phyloP scores from a whole-genome alignment of 75 land plant species.

The Adiantum capillusveneris region DNA sequence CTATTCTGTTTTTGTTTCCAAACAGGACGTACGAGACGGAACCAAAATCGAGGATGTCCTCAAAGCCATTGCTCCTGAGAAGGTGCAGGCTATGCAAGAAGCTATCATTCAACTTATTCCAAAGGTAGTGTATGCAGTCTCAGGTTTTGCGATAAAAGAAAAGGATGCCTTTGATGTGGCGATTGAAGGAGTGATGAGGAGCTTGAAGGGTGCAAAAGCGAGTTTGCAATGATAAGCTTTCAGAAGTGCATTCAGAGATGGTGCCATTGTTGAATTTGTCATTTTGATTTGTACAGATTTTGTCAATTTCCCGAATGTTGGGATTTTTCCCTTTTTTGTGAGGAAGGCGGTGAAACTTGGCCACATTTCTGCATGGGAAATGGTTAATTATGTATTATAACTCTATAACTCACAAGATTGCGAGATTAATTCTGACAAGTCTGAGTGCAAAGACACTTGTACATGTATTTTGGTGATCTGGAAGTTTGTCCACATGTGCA shows the following conservation, averaged over 20 bases:
- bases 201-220: constrained; percentile 11
- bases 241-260: background rate
- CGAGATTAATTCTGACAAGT: too few relatives aligned
- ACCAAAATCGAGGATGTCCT: constrained; percentile 29
- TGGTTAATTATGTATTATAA: too few relatives aligned
- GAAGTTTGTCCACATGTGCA: too few relatives aligned
- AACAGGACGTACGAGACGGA: constrained; percentile 36
- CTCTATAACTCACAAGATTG: too few relatives aligned
- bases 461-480: too few relatives aligned
- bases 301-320: too few relatives aligned
- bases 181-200: constrained; percentile 54
- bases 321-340: too few relatives aligned
- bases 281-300: too few relatives aligned
- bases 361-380: too few relatives aligned
- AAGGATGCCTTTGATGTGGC: constrained; percentile 70
- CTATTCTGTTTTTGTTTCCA: constrained; percentile 65
- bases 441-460: too few relatives aligned
- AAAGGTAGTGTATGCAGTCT: constrained; percentile 28
- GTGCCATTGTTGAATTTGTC: too few relatives aligned
- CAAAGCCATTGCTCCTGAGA: constrained; percentile 24
- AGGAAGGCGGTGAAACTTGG: too few relatives aligned
- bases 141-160: constrained; percentile 16
- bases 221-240: constrained; percentile 20
- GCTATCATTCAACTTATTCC: constrained; percentile 50
- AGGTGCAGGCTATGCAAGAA: constrained; percentile 44